Conservation (phyloP, 345 rosid species). For the Viola odorata region DNA sequence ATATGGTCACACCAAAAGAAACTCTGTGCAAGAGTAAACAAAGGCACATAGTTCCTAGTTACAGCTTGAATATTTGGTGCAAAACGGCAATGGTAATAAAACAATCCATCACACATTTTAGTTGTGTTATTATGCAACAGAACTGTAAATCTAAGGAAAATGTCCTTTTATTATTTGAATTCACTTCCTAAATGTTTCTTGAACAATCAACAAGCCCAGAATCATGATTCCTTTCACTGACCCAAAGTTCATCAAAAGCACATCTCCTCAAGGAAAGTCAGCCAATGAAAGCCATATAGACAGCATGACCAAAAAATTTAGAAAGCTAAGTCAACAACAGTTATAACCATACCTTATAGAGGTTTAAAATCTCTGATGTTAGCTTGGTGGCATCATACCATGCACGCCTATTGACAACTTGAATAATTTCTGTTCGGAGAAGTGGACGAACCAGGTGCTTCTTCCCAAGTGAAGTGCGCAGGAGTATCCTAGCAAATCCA, state of each 20-base stretch:
- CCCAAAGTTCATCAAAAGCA: no score
- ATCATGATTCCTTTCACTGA: no score
- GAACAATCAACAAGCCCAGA: no score
- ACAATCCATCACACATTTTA: background rate
- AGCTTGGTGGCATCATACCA: conserved; percentile 88
- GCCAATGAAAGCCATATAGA: no score
- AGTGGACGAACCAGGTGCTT: conserved; percentile 90
- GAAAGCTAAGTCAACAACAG: background rate
- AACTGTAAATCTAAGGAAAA: no score
- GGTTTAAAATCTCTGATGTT: conserved; percentile 72
- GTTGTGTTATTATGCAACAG: no score
- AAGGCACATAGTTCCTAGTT: background rate
- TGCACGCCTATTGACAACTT: conserved; percentile 88
- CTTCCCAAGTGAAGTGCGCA: conserved; percentile 86
- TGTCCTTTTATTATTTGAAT: no score
- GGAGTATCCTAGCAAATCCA: conserved; percentile 78
- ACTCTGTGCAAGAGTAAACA: background rate
- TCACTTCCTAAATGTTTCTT: no score
- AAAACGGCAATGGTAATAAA: background rate
- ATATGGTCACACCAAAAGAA: background rate
- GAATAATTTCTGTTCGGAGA: conserved; percentile 80
- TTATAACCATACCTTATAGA: conserved; percentile 60
- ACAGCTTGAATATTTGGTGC: no score
- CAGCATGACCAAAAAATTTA: background rate
- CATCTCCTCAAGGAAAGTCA: no score